phyloP scores from a whole-genome alignment of 78 protist genomes.

The Speleostelium caveatum region DNA sequence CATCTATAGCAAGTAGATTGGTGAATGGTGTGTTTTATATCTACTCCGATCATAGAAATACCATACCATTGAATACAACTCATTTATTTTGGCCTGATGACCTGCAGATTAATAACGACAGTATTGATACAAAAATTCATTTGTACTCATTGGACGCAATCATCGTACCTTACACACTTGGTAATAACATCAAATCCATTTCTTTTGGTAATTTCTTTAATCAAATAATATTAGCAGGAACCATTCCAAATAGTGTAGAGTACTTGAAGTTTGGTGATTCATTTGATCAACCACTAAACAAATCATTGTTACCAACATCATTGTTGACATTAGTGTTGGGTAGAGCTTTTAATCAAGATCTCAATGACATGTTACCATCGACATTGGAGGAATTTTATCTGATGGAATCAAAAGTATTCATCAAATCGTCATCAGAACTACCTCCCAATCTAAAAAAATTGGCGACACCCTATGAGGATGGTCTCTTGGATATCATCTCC shows the following conservation, averaged over 20 bases:
- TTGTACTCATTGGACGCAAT: background rate
- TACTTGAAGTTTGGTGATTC: background rate
- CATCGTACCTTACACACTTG: background rate
- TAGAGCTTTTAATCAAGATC: background rate
- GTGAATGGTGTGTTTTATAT: background rate
- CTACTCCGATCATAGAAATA: background rate
- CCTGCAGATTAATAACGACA: background rate
- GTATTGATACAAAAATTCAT: background rate
- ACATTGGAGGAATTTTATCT: background rate
- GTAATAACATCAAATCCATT: background rate
- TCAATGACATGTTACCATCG: background rate
- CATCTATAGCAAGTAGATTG: background rate
- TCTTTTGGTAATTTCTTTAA: background rate
- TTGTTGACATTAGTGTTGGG: background rate
- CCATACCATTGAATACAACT: background rate
- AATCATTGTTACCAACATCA: background rate
- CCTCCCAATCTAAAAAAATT: background rate
- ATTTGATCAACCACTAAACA: background rate
- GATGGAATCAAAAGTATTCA: background rate
- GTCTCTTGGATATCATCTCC: background rate
- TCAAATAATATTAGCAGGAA: background rate
- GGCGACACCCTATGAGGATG: background rate
- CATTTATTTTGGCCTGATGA: background rate
- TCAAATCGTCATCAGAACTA: background rate
- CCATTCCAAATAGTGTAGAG: background rate